Conservation (phyloP, 108 stramenopile species). For the Pseudonitzschia multiseries region DNA sequence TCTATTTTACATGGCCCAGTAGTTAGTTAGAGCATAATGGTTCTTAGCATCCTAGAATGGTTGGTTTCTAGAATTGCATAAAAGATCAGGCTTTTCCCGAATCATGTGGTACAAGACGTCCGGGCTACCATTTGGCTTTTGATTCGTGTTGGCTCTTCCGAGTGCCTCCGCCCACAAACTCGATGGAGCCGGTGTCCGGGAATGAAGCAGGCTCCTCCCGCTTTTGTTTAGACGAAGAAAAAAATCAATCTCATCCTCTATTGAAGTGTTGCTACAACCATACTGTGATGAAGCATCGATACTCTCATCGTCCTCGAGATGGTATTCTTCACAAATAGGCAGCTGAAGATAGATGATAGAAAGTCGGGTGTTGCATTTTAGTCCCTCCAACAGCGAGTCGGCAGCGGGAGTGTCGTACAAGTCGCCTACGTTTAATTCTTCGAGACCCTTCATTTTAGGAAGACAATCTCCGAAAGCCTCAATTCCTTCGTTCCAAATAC, state of each 20-base stretch:
- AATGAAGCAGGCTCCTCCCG: constrained; percentile 28
- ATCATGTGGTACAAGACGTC: constrained; percentile 36
- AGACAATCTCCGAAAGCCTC: constrained; percentile 24
- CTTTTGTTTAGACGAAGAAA: constrained; percentile 33
- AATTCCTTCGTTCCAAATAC: constrained; percentile 29
- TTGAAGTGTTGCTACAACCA: not conserved
- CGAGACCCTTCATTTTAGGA: constrained; percentile 35
- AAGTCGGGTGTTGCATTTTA: constrained; percentile 26
- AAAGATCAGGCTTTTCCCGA: constrained; percentile 28
- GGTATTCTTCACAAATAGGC: constrained; percentile 19
- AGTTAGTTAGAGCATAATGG: too few relatives aligned
- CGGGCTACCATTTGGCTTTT: constrained; percentile 13
- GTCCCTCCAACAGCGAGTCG: constrained; percentile 20
- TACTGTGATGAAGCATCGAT: not conserved
- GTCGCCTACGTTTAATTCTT: constrained; percentile 32
- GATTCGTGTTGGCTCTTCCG: constrained; percentile 11
- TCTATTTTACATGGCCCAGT: too few relatives aligned
- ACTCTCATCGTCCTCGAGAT: not conserved
- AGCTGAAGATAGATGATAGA: constrained; percentile 23
- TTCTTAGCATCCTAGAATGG: not conserved
- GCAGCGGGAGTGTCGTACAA: constrained; percentile 27
- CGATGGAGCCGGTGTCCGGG: not conserved
- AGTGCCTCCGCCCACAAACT: constrained; percentile 25
- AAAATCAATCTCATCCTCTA: constrained; percentile 28
- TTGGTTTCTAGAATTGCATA: not conserved